Conservation (phyloP, 2,329 filamentous ascomycete species). For the Elsinoe arachidis region DNA sequence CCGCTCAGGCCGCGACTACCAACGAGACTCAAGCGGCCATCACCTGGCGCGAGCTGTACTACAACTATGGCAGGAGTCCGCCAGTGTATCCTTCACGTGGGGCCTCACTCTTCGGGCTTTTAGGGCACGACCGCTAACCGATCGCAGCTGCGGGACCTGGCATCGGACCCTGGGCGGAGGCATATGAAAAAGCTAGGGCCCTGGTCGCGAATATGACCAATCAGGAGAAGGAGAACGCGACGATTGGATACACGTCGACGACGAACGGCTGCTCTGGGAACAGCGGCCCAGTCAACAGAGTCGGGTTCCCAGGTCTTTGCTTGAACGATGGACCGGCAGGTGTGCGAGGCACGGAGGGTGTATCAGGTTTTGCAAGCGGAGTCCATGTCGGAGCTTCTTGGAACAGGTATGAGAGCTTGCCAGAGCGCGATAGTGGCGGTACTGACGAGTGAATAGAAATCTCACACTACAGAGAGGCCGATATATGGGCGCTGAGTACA, state of each 20-base stretch:
- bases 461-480: slow-evolving; percentile 28
- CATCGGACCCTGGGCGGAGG: slow-evolving; percentile 28
- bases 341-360: slow-evolving; percentile 24
- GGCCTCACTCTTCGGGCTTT: background rate
- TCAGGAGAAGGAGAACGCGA: slow-evolving; percentile 33
- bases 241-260: slow-evolving; percentile 24
- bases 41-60: slow-evolving; percentile 19
- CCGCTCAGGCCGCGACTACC: slow-evolving; percentile 12
- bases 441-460: slow-evolving; percentile 19
- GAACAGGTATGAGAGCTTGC: slow-evolving; percentile 23
- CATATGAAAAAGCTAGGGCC: slow-evolving; percentile 32
- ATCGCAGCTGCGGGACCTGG: slow-evolving; percentile 18
- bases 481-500: slow-evolving; percentile 28
- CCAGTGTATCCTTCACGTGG: slow-evolving; percentile 25
- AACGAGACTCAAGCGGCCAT: slow-evolving; percentile 18
- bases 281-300: slow-evolving; percentile 28
- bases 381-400: slow-evolving; percentile 33
- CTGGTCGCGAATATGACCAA: slow-evolving; percentile 32
- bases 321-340: slow-evolving; percentile 32
- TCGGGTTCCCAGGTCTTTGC: slow-evolving; percentile 34
- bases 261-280: slow-evolving; percentile 28
- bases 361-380: slow-evolving; percentile 31
- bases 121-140: slow-evolving; percentile 6
- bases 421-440: slow-evolving; percentile 26
- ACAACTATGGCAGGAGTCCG: slow-evolving; percentile 24